phyloP scores from a whole-genome alignment of 106 monocot genomes.

The Dioscorea zingiberensis region DNA sequence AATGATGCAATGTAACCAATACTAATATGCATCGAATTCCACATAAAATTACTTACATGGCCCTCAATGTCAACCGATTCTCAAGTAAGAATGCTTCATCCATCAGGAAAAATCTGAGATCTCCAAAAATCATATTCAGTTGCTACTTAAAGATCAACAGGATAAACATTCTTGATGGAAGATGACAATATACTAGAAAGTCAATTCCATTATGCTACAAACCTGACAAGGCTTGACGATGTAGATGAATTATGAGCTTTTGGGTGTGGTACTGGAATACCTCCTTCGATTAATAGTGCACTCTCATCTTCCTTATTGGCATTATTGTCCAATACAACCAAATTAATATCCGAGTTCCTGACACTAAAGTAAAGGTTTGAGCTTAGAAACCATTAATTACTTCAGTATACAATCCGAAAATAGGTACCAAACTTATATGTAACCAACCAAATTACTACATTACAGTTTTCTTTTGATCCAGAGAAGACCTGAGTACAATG shows the following conservation, averaged over 20 bases:
- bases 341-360: slow-evolving; percentile 64
- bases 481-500: neutral
- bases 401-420: too few species aligned
- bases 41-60: slow-evolving; percentile 58
- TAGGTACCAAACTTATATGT: too few species aligned
- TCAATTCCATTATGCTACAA: neutral
- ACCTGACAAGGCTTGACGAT: slow-evolving; percentile 42
- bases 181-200: too few species aligned
- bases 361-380: slow-evolving; percentile 21
- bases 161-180: too few species aligned
- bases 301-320: slow-evolving; percentile 36
- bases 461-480: neutral
- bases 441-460: neutral
- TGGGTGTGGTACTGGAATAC: slow-evolving; percentile 25
- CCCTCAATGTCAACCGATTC: slow-evolving; percentile 59
- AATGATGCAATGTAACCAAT: too few species aligned
- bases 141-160: too few species aligned
- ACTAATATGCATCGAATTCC: too few species aligned
- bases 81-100: slow-evolving; percentile 75
- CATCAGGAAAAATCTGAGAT: slow-evolving; percentile 64
- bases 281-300: slow-evolving; percentile 52
- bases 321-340: slow-evolving; percentile 46
- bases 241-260: slow-evolving; percentile 34
- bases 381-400: neutral
- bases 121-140: neutral